Evolutionary conservation across 225 moss, liverwort and hornwort species (phyloP).

Genomic region (Marchantia paleacea): DNA sequence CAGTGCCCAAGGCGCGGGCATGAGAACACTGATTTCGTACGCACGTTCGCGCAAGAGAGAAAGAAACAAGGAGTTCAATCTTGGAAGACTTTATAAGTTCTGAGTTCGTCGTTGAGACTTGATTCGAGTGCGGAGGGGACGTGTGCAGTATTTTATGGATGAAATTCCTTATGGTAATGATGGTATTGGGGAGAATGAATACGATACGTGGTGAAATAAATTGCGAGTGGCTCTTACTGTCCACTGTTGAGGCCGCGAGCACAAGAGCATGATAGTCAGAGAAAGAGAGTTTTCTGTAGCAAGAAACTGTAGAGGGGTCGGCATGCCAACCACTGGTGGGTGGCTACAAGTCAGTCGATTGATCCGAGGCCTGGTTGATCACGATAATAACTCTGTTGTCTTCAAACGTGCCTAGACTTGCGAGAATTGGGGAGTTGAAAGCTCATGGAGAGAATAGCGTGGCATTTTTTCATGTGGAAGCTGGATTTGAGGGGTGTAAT

Average conservation of each 20-base stretch:
- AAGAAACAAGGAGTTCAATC: neutral
- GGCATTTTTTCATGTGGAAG: neutral
- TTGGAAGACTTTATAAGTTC: too few relatives aligned
- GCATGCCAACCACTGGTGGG: neutral
- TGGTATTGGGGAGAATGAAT: too few relatives aligned
- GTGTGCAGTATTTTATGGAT: too few relatives aligned
- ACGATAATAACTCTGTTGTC: neutral
- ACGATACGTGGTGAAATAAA: neutral
- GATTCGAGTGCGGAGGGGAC: too few relatives aligned
- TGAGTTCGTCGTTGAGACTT: too few relatives aligned
- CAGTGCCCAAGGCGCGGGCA: neutral
- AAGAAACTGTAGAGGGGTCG: conserved; percentile 1
- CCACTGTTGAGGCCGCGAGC: neutral
- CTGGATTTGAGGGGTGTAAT: neutral
- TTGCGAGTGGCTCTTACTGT: neutral
- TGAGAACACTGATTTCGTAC: neutral
- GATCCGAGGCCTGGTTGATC: neutral
- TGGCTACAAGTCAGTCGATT: neutral
- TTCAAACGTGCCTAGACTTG: conserved; percentile 4
- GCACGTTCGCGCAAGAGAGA: neutral
- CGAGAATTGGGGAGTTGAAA: conserved; percentile 13
- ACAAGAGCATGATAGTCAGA: neutral
- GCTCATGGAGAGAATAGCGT: neutral
- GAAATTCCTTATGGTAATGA: too few relatives aligned
- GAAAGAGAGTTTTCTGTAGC: neutral